Conservation (phyloP, 768 basidiomycete species). For the Sistotremastrum suecicum region DNA sequence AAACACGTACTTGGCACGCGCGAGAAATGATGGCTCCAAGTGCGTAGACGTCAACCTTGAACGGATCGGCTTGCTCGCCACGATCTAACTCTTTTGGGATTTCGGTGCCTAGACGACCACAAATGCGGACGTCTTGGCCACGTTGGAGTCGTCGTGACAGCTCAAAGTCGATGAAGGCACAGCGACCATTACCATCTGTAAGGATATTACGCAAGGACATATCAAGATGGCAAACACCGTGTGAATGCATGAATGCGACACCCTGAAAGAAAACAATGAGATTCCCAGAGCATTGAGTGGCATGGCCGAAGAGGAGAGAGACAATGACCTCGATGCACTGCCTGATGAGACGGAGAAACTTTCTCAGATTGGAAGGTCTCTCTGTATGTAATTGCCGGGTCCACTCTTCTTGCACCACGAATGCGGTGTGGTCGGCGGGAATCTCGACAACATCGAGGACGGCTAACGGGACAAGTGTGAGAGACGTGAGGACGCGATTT, state of each 20-base stretch:
- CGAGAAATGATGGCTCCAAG: constrained; percentile 49
- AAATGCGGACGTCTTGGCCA: constrained; percentile 22
- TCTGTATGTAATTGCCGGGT: constrained; percentile 43
- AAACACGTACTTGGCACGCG: constrained; percentile 41
- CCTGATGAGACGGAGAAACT: constrained; percentile 41
- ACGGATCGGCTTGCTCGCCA: constrained; percentile 38
- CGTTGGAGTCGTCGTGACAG: constrained; percentile 40
- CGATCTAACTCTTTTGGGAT: constrained; percentile 55
- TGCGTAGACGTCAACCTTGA: constrained; percentile 65
- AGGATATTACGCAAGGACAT: constrained; percentile 58
- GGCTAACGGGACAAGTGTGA: constrained; percentile 24
- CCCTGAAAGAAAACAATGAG: constrained; percentile 29
- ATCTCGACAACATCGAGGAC: constrained; percentile 49
- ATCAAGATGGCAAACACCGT: constrained; percentile 55
- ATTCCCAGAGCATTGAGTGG: background rate
- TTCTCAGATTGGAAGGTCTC: constrained; percentile 33
- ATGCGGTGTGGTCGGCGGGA: constrained; percentile 34
- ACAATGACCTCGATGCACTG: constrained; percentile 53
- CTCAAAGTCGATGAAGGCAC: constrained; percentile 67
- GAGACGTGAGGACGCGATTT: constrained; percentile 4
- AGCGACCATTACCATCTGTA: constrained; percentile 47
- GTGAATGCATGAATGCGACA: constrained; percentile 52
- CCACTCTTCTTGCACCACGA: constrained; percentile 78
- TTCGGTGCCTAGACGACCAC: constrained; percentile 43
- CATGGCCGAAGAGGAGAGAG: background rate